Conservation (phyloP, 2,329 filamentous ascomycete species). For the Fusarium sulawesiense region DNA sequence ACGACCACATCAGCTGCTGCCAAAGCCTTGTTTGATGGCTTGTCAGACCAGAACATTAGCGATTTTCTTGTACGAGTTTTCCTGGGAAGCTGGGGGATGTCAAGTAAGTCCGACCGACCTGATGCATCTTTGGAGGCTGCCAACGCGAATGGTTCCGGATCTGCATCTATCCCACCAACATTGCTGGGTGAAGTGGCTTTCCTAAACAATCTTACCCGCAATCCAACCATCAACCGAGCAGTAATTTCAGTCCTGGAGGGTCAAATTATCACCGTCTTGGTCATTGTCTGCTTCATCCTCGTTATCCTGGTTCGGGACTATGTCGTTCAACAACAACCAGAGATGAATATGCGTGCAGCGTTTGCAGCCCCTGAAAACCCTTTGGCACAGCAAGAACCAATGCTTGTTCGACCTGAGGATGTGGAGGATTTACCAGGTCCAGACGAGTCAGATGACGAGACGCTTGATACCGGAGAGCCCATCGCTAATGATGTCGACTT, state of each 20-base stretch:
- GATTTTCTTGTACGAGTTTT: constrained; percentile 50
- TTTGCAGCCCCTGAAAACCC: constrained; percentile 61
- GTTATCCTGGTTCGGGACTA: constrained; percentile 97
- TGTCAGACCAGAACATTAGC: constrained; percentile 49
- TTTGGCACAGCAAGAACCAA: constrained; percentile 41
- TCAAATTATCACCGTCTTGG: constrained; percentile 89
- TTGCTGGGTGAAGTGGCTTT: constrained; percentile 69
- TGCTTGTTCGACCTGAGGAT: constrained; percentile 42
- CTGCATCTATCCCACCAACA: constrained; percentile 37
- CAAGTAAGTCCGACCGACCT: constrained; percentile 38
- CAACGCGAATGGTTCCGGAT: constrained; percentile 30
- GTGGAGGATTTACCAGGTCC: constrained; percentile 37
- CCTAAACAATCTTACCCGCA: constrained; percentile 73
- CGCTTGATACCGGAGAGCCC: constrained; percentile 45
- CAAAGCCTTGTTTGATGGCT: constrained; percentile 46
- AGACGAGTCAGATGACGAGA: constrained; percentile 49
- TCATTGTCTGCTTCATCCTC: constrained; percentile 95
- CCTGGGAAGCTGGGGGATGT: constrained; percentile 47
- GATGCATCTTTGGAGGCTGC: constrained; percentile 21
- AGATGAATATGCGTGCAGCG: constrained; percentile 82
- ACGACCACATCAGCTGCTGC: constrained; percentile 50
- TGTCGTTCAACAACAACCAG: constrained; percentile 96
- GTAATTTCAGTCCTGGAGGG: constrained; percentile 89
- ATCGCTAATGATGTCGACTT: constrained; percentile 28
- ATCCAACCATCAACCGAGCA: constrained; percentile 77